Percentiles rank a stretch among this genome's conserved stretches.
These are phyloP conservation scores for Ochromonadaceae sp. DNA, from an alignment of 352 stramenopile species.

Conservation along the genomic window DNA sequence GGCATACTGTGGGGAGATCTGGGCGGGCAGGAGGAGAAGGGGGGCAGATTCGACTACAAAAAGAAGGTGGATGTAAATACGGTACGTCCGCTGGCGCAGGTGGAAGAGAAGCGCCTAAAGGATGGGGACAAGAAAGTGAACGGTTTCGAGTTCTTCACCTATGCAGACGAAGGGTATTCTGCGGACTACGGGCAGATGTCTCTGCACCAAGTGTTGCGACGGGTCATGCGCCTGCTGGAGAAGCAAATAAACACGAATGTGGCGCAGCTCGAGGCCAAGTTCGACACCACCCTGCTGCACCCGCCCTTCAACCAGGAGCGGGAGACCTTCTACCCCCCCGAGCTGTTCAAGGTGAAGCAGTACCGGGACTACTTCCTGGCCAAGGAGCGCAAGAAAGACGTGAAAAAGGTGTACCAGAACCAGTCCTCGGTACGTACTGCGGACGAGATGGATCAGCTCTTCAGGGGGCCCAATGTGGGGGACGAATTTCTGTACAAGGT, in stretches of 20 bases:
- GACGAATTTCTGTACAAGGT: background rate
- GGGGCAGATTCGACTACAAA: no score
- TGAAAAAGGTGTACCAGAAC: background rate
- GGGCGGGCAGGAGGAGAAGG: background rate
- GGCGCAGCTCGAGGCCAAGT: background rate
- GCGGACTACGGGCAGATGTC: background rate
- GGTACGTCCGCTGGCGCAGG: no score
- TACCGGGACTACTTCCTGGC: conserved; percentile 1
- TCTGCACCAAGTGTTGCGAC: conserved; percentile 8
- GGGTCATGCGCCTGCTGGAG: conserved; percentile 7
- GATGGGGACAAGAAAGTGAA: background rate
- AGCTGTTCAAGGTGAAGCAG: background rate
- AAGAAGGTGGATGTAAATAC: no score
- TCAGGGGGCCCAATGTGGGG: background rate
- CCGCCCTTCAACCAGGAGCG: background rate
- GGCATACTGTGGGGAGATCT: background rate
- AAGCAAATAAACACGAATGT: background rate
- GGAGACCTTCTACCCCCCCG: conserved; percentile 8
- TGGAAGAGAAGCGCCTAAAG: background rate
- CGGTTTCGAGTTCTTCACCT: background rate
- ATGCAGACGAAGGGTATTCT: background rate
- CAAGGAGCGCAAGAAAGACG: background rate
- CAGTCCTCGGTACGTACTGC: background rate
- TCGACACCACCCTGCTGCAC: conserved; percentile 1
- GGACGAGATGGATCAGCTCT: conserved; percentile 2